These are phyloP conservation scores for Aurantiochytrium sp. DNA, from an alignment of 108 stramenopile genomes.

Conservation along the genomic window DNA sequence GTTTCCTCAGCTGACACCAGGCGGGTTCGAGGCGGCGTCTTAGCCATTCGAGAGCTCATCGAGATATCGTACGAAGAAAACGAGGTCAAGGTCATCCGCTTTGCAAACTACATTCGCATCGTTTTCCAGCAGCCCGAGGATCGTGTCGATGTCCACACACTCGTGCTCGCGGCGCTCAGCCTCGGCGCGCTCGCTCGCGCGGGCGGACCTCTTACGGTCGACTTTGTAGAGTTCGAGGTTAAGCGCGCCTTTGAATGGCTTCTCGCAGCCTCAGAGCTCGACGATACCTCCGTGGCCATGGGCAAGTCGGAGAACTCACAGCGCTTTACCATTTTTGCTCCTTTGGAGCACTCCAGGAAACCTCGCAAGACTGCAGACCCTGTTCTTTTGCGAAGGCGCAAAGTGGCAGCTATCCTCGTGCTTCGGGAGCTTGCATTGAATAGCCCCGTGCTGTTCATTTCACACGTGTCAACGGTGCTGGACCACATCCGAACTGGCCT, in stretches of 20 bases:
- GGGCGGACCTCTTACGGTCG: slow-evolving; percentile 60
- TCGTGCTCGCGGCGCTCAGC: slow-evolving; percentile 62
- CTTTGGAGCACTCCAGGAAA: slow-evolving; percentile 72
- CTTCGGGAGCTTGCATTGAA: slow-evolving; percentile 47
- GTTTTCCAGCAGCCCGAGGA: slow-evolving; percentile 33
- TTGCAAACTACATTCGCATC: slow-evolving; percentile 73
- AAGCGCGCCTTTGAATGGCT: slow-evolving; percentile 84
- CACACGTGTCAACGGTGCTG: slow-evolving; percentile 39
- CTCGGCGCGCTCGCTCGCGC: slow-evolving; percentile 75
- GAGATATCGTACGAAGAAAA: background rate
- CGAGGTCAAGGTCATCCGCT: slow-evolving; percentile 68
- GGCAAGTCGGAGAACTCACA: background rate
- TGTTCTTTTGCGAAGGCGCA: slow-evolving; percentile 74
- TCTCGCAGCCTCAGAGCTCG: slow-evolving; percentile 60
- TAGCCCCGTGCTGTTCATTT: slow-evolving; percentile 38
- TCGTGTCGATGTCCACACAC: background rate
- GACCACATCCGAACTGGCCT: slow-evolving; percentile 72
- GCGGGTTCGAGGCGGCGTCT: slow-evolving; percentile 26
- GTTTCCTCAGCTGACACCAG: slow-evolving; percentile 16
- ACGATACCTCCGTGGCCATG: background rate
- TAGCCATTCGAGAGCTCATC: slow-evolving; percentile 47
- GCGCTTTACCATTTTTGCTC: slow-evolving; percentile 68
- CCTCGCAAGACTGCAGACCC: slow-evolving; percentile 55
- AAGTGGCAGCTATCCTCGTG: slow-evolving; percentile 22
- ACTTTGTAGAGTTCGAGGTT: slow-evolving; percentile 85